Conservation (phyloP, 2,329 filamentous ascomycete genomes). For the Penicillium palitans region DNA sequence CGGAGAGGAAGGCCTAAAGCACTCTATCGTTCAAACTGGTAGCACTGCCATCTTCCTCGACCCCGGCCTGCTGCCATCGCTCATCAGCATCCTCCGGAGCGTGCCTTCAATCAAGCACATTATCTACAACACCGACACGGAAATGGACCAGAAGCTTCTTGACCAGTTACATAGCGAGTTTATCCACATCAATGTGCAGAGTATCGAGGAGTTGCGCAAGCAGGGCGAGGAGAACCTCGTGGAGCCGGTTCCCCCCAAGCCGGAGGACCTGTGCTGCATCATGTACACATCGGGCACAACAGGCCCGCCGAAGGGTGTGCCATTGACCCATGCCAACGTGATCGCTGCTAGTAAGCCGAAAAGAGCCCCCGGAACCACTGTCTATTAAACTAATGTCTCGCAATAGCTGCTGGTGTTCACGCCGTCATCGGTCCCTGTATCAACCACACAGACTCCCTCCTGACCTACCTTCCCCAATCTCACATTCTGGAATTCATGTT, state of each 20-base stretch:
- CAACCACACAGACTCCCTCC: constrained; percentile 72
- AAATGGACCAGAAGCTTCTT: constrained; percentile 54
- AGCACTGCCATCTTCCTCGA: constrained; percentile 85
- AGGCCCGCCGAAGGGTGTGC: constrained; percentile 83
- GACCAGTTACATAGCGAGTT: constrained; percentile 56
- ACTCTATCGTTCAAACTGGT: constrained; percentile 79
- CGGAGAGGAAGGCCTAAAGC: constrained; percentile 77
- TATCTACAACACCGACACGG: constrained; percentile 59
- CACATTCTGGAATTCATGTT: constrained; percentile 97
- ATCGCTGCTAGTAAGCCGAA: constrained; percentile 68
- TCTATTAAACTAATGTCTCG: constrained; percentile 13
- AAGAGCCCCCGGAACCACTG: neutral
- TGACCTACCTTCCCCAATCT: constrained; percentile 90
- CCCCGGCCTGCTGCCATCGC: constrained; percentile 68
- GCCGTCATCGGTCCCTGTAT: constrained; percentile 76
- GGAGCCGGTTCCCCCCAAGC: constrained; percentile 68
- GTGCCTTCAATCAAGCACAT: constrained; percentile 58
- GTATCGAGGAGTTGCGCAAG: constrained; percentile 57
- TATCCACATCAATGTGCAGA: constrained; percentile 54
- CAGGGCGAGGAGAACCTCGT: constrained; percentile 65
- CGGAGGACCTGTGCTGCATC: constrained; percentile 78
- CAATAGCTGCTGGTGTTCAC: constrained; percentile 73
- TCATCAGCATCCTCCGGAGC: constrained; percentile 56
- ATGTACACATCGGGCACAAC: constrained; percentile 87
- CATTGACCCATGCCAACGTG: constrained; percentile 77